Conservation (phyloP, 2,329 filamentous ascomycete species). For the Corinectria fuckeliana region DNA sequence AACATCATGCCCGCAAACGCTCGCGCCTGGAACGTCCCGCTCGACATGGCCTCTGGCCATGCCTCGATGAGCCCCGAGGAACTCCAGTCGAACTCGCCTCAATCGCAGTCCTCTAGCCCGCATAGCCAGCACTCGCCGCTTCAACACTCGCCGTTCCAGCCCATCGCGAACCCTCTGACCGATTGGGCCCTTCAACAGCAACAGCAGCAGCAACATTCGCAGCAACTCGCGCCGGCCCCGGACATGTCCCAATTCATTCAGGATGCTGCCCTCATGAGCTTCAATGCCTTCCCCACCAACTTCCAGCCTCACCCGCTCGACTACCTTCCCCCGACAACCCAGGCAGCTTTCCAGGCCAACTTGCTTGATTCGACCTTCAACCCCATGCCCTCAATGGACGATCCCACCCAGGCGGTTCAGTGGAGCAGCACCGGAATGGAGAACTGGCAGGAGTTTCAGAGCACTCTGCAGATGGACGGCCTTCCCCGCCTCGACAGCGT, state of each 20-base stretch:
- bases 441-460: conserved; percentile 82
- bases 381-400: conserved; percentile 63
- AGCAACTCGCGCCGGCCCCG: conserved; percentile 48
- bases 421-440: conserved; percentile 69
- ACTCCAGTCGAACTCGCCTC: conserved; percentile 54
- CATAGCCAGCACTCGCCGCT: conserved; percentile 56
- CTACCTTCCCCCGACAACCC: conserved; percentile 67
- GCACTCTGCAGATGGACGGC: conserved; percentile 60
- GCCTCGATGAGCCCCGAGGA: conserved; percentile 60
- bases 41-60: conserved; percentile 58
- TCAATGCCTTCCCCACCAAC: conserved; percentile 57
- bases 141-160: conserved; percentile 63
- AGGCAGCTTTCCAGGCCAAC: conserved; percentile 67
- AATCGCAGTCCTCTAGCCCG: conserved; percentile 59
- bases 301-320: conserved; percentile 65
- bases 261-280: conserved; percentile 63
- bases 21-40: conserved; percentile 57
- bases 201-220: conserved; percentile 51
- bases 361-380: conserved; percentile 69
- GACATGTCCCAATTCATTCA: conserved; percentile 62
- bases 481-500: conserved; percentile 49
- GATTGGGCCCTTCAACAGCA: conserved; percentile 68
- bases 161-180: conserved; percentile 58
- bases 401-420: conserved; percentile 60
- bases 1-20: conserved; percentile 45